Base-by-base conservation (phyloP, 345 rosid genomes). In the Acer negundo region DNA sequence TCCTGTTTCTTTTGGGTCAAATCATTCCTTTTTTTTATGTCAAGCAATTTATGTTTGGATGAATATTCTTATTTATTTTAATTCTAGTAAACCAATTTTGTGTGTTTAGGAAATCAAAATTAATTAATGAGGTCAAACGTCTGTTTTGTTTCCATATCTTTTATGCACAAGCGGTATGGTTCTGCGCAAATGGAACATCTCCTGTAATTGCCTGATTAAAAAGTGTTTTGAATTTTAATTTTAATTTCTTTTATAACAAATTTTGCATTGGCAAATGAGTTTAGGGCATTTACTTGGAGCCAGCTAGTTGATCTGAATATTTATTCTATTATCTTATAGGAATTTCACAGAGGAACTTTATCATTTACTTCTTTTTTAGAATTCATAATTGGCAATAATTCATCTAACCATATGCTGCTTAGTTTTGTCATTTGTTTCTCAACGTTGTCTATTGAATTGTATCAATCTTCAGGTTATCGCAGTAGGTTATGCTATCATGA, bases 401-500 rank as follows among this genome's bases (percentile, higher is more conserved):
- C 75, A n/a, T 59, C 56, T 15, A 35, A 58, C 51, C 35, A 28
- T 28, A 22, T 24, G 63, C 31, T 49, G 61, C 26, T 49, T 10
- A 10, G 26, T 19, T 51, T 51, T 47, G 22, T 35, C 16, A 2
- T 19, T 56, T 20, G 20, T 53, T 42, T 22, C 19, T 38, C 35
- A 62, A 62, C 26, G n/a, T 8, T 62, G 64, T 22, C 15, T 22
- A 38, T 62, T 26, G 13, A 24, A 46, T 72, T n/a, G 53, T 44
- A 16, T 73, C 69, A 46, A 46, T 75, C 76, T 79, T 78, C 79
- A 91, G 97, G 83, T 86, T 51, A 79, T 91, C 85, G 97, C 94
- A 6, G 90, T 91, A 59, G 87, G 86, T 81, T 91, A 87, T 83
- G 94, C 93, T 16, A 86, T 91, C 58, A 66, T 89, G 84, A 82